Evolutionary conservation across 2,329 filamentous ascomycete genomes (phyloP).

Genomic region (Harringtonia lauricola): DNA sequence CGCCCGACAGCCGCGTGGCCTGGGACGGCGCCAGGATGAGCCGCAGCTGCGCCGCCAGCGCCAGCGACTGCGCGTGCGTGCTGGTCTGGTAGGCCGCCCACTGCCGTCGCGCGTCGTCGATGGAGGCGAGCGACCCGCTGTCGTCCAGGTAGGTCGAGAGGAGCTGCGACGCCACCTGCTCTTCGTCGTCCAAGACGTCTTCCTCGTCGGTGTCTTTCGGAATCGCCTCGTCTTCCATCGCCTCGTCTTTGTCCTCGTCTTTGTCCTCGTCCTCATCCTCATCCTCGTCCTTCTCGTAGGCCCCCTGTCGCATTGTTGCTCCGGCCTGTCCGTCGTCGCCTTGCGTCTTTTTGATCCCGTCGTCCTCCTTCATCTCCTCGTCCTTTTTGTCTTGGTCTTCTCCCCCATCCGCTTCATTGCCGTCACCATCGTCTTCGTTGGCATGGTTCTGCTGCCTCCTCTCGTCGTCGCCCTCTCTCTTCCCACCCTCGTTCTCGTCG

Average conservation of each 20-base stretch:
- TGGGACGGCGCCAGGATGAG: conserved; percentile 91
- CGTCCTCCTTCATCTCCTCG: conserved; percentile 21
- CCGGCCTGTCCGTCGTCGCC: conserved; percentile 46
- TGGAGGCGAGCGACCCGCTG: conserved; percentile 30
- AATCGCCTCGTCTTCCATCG: conserved; percentile 32
- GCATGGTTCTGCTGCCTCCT: conserved; percentile 41
- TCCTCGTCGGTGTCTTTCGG: conserved; percentile 37
- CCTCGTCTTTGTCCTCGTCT: conserved; percentile 4
- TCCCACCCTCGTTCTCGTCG: conserved; percentile 24
- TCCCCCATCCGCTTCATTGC: background rate
- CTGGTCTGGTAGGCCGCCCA: conserved; percentile 79
- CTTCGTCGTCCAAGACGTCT: conserved; percentile 35
- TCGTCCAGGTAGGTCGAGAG: conserved; percentile 62
- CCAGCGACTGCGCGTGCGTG: conserved; percentile 77
- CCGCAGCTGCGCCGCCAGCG: conserved; percentile 86
- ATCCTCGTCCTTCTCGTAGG: conserved; percentile 37
- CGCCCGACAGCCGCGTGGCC: conserved; percentile 89
- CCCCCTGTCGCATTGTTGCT: conserved; percentile 47
- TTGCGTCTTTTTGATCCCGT: conserved; percentile 27
- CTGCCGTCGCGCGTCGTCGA: conserved; percentile 52
- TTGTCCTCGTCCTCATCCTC: background rate
- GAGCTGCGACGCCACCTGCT: conserved; percentile 44
- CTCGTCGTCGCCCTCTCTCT: conserved; percentile 32
- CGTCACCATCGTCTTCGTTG: conserved; percentile 31
- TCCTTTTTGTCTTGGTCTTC: conserved; percentile 17